These are phyloP conservation scores for Alternaria incomplexa DNA, from an alignment of 2,329 filamentous ascomycete species.

Conservation along the genomic window DNA sequence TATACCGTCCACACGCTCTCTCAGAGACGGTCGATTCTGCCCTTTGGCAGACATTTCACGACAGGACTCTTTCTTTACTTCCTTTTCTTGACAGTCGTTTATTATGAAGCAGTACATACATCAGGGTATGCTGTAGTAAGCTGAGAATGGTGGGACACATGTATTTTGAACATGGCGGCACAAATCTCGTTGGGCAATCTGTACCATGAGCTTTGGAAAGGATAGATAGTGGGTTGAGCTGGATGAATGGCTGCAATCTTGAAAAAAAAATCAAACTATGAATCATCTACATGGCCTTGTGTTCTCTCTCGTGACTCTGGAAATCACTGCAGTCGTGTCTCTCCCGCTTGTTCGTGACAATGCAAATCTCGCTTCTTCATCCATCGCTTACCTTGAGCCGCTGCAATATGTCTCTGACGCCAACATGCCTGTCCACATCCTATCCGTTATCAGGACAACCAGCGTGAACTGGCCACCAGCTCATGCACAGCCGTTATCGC, in stretches of 20 bases:
- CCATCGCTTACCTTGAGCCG: not conserved
- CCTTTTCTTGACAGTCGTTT: slow-evolving; percentile 19
- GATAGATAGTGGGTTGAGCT: slow-evolving; percentile 21
- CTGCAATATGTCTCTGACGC: not conserved
- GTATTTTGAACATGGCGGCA: slow-evolving; percentile 7
- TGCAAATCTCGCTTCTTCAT: slow-evolving; percentile 4
- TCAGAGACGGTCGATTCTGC: slow-evolving; percentile 4
- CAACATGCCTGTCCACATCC: slow-evolving; percentile 1
- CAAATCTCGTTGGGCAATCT: slow-evolving; percentile 16
- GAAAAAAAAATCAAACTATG: slow-evolving; percentile 15
- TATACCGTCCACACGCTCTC: slow-evolving; percentile 9
- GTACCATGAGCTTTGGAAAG: slow-evolving; percentile 11
- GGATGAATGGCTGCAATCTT: slow-evolving; percentile 18
- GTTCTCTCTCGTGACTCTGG: not conserved
- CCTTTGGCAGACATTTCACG: slow-evolving; percentile 7
- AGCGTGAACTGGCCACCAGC: not conserved
- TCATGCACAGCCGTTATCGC: not conserved
- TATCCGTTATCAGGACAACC: not conserved
- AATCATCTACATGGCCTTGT: not conserved
- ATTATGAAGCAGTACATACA: slow-evolving; percentile 10
- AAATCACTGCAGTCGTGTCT: not conserved
- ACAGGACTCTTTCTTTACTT: slow-evolving; percentile 3
- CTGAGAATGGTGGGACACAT: slow-evolving; percentile 3
- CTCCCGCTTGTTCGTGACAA: not conserved
- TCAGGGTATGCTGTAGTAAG: not conserved